phyloP scores from a whole-genome alignment of 768 basidiomycete species.

The Goffeauzyma gilvescens region DNA sequence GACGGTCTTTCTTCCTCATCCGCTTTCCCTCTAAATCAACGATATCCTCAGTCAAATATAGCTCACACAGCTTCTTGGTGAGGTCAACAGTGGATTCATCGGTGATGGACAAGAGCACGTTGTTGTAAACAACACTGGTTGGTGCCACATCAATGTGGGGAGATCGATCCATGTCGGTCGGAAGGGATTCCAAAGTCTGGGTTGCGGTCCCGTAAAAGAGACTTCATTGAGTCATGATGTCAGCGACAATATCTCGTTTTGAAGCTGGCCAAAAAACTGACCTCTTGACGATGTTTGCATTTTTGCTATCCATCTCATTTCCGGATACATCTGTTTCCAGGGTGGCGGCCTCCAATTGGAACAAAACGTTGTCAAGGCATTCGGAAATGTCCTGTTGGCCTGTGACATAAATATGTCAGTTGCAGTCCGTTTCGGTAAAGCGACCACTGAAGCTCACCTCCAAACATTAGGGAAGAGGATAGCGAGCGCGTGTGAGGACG shows the following conservation, averaged over 20 bases:
- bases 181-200: too few relatives aligned
- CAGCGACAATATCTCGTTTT: not conserved
- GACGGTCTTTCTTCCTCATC: conserved; percentile 62
- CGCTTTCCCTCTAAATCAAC: conserved; percentile 75
- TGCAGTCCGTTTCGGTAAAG: not conserved
- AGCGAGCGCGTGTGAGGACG: conserved; percentile 36
- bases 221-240: too few relatives aligned
- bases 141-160: not conserved
- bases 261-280: conserved; percentile 23
- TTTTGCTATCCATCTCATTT: conserved; percentile 33
- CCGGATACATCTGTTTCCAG: not conserved
- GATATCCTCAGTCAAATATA: conserved; percentile 60
- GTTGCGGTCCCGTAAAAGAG: too few relatives aligned
- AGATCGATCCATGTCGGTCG: too few relatives aligned
- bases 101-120: conserved; percentile 73
- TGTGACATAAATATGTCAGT: conserved; percentile 3
- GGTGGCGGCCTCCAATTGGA: conserved; percentile 66
- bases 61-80: conserved; percentile 71
- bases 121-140: conserved; percentile 63
- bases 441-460: not conserved
- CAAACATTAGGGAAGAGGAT: not conserved
- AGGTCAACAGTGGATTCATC: conserved; percentile 72
- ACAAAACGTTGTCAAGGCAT: conserved; percentile 98
- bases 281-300: conserved; percentile 68
- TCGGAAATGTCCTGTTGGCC: conserved; percentile 95